Conservation (phyloP, 768 basidiomycete species). For the Lactarius hengduanensis region DNA sequence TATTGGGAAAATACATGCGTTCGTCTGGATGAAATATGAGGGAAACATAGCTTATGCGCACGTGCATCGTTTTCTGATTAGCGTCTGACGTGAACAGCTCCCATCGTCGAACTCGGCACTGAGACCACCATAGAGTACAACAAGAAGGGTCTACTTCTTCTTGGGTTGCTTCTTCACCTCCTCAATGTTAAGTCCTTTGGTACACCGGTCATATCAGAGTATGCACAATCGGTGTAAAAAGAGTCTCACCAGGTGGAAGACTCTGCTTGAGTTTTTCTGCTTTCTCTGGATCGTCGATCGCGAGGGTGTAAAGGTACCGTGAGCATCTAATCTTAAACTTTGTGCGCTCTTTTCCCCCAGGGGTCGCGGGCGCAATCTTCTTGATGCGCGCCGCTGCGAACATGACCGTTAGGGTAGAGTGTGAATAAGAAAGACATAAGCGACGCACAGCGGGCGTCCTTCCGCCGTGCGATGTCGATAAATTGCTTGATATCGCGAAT, state of each 20-base stretch:
- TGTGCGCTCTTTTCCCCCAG: constrained; percentile 75
- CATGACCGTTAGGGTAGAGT: constrained; percentile 13
- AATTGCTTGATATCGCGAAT: constrained; percentile 98
- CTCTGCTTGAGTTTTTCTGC: constrained; percentile 96
- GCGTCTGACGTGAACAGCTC: constrained; percentile 9
- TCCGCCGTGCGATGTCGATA: constrained; percentile 94
- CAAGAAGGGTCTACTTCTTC: constrained; percentile 53
- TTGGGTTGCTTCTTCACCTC: constrained; percentile 69
- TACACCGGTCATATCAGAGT: not conserved
- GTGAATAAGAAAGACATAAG: constrained; percentile 2
- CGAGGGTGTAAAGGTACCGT: constrained; percentile 95
- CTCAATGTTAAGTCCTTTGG: constrained; percentile 64
- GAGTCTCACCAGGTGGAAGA: constrained; percentile 83
- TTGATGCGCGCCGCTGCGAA: constrained; percentile 92
- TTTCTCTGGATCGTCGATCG: constrained; percentile 94
- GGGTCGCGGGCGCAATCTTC: constrained; percentile 71
- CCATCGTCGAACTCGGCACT: not conserved
- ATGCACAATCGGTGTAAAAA: not conserved
- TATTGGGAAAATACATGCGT: constrained; percentile 12
- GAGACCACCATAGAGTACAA: constrained; percentile 1
- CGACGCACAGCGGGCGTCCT: constrained; percentile 91
- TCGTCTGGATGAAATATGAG: constrained; percentile 9
- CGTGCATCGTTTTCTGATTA: constrained; percentile 19
- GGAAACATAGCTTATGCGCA: constrained; percentile 12
- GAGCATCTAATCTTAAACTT: constrained; percentile 99